These are phyloP conservation scores for Acer negundo DNA, from an alignment of 345 rosid species.

Conservation along the genomic window DNA sequence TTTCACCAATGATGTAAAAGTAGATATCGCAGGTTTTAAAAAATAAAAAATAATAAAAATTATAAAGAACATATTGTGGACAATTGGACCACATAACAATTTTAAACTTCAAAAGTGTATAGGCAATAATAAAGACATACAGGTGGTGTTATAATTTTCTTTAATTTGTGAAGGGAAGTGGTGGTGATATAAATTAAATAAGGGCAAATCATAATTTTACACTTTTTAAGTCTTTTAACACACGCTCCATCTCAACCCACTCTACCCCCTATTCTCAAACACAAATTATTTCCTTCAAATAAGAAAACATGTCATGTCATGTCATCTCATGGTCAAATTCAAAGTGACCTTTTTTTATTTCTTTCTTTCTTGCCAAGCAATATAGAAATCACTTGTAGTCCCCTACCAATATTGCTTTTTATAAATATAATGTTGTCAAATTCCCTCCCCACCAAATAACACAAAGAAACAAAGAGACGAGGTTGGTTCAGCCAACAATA, in stretches of 20 bases:
- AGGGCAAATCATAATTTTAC: not conserved
- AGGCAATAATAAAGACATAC: not conserved
- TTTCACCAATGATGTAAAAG: no score
- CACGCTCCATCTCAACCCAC: conserved; percentile 2
- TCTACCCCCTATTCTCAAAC: not conserved
- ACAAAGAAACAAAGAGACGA: not conserved
- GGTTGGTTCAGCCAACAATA: no score
- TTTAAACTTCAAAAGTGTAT: not conserved
- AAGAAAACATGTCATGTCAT: not conserved
- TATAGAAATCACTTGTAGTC: not conserved
- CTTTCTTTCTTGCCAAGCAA: not conserved
- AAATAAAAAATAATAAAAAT: no score
- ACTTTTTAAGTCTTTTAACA: not conserved
- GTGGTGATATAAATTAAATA: not conserved
- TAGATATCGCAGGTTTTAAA: no score
- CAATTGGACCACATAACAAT: not conserved
- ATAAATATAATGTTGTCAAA: not conserved
- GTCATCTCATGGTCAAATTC: not conserved
- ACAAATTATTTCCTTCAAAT: conserved; percentile 9
- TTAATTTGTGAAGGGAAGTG: no score
- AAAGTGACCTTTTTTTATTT: not conserved
- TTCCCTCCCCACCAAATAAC: not conserved
- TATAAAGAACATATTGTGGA: no score
- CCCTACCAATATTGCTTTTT: not conserved
- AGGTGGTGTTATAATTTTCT: not conserved